These are phyloP conservation scores for Saccharomycopsis microspora DNA, from an alignment of 805 yeast genomes.

Conservation along the genomic window DNA sequence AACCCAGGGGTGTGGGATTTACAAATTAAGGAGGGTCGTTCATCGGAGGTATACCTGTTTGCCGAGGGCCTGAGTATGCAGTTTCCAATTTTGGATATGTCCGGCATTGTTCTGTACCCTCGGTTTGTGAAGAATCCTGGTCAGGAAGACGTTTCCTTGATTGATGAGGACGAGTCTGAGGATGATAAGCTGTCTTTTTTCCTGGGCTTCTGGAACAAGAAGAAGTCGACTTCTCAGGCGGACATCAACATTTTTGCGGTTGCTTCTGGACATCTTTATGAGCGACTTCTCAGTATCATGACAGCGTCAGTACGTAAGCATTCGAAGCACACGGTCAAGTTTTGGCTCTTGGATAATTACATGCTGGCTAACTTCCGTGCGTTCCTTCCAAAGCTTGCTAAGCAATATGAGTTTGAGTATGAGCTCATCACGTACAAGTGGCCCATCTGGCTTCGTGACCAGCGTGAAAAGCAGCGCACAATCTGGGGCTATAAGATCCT, in stretches of 20 bases:
- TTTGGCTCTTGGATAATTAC: slow-evolving; percentile 81
- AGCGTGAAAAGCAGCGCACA: slow-evolving; percentile 65
- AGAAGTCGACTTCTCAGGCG: slow-evolving; percentile 27
- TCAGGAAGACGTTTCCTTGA: slow-evolving; percentile 20
- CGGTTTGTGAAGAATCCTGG: slow-evolving; percentile 32
- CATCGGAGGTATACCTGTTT: slow-evolving; percentile 31
- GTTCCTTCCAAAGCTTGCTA: slow-evolving; percentile 49
- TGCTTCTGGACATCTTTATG: slow-evolving; percentile 76
- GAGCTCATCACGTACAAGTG: slow-evolving; percentile 80
- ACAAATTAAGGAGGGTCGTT: slow-evolving; percentile 27
- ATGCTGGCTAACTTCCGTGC: slow-evolving; percentile 59
- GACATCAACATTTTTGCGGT: slow-evolving; percentile 72
- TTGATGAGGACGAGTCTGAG: slow-evolving; percentile 3
- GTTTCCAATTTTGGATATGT: slow-evolving; percentile 31
- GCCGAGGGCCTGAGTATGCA: slow-evolving; percentile 19
- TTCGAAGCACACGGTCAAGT: slow-evolving; percentile 54
- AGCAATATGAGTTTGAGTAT: slow-evolving; percentile 50
- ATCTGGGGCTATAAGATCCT: slow-evolving; percentile 85
- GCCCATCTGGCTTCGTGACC: slow-evolving; percentile 85
- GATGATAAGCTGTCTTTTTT: slow-evolving; percentile 14
- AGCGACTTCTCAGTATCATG: slow-evolving; percentile 68
- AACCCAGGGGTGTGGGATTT: slow-evolving; percentile 62
- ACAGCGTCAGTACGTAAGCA: slow-evolving; percentile 61
- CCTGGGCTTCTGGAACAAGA: slow-evolving; percentile 12
- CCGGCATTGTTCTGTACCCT: slow-evolving; percentile 36